Conservation (phyloP, 2,329 filamentous ascomycete genomes). For the Aspergillus intermedius region DNA sequence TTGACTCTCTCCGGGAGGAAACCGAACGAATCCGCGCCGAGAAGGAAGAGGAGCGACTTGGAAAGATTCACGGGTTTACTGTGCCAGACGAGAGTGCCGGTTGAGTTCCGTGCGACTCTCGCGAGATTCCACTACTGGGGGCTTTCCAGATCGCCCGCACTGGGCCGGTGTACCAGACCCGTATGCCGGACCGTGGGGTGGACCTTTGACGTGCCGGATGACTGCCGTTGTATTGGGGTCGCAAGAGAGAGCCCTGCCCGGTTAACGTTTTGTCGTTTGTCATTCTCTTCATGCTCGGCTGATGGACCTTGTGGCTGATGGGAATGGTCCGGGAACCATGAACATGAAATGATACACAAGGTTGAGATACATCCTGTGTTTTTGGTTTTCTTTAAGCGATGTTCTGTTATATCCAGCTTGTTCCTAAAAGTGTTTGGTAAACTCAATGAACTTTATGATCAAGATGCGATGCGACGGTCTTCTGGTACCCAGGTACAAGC, state of each 20-base stretch:
- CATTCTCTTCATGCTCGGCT: conserved; percentile 9
- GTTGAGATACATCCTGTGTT: conserved; percentile 21
- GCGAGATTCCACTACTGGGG: conserved; percentile 22
- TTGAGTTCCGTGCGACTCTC: conserved; percentile 17
- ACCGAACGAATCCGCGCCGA: conserved; percentile 67
- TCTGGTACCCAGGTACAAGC: too few relatives aligned
- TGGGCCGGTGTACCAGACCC: conserved; percentile 13
- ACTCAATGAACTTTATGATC: conserved; percentile 21
- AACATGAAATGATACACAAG: conserved; percentile 13
- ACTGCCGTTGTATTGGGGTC: conserved; percentile 15
- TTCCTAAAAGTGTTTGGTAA: conserved; percentile 24
- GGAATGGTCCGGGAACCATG: conserved; percentile 7
- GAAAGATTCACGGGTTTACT: conserved; percentile 25
- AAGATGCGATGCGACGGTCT: background rate
- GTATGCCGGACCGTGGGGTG: conserved; percentile 16
- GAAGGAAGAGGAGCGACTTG: conserved; percentile 69
- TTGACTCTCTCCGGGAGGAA: conserved; percentile 75
- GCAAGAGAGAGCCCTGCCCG: conserved; percentile 19
- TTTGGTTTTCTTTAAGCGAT: conserved; percentile 10
- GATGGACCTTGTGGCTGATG: conserved; percentile 4
- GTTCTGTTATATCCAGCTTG: conserved; percentile 12
- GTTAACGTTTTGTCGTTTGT: conserved; percentile 13
- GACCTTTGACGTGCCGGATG: conserved; percentile 10
- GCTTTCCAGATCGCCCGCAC: conserved; percentile 18
- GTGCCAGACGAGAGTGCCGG: conserved; percentile 19